Conservation (phyloP, 2,329 filamentous ascomycete species). For the Phaeophleospora eucalypticola region DNA sequence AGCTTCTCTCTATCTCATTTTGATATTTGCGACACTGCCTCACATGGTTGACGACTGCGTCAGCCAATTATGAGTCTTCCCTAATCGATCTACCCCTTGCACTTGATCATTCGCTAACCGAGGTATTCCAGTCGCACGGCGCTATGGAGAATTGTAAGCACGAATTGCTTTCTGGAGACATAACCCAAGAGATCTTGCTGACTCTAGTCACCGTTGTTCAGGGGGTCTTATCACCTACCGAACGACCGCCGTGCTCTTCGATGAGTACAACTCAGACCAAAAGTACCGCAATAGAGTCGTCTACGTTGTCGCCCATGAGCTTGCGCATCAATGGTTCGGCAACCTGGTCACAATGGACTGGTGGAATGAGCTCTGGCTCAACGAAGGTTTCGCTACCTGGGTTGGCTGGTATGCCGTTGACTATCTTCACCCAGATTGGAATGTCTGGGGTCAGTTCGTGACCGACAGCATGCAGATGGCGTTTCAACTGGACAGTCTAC, state of each 20-base stretch:
- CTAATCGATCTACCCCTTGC: background rate
- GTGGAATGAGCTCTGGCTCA: conserved; percentile 74
- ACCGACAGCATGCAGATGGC: conserved; percentile 91
- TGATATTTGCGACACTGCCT: background rate
- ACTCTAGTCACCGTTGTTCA: too few species aligned
- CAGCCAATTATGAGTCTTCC: conserved; percentile 43
- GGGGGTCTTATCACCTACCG: conserved; percentile 89
- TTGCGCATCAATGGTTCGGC: conserved; percentile 95
- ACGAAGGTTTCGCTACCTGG: conserved; percentile 95
- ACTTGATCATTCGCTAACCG: too few species aligned
- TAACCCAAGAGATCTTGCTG: too few species aligned
- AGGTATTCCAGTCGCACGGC: conserved; percentile 55
- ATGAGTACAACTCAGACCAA: conserved; percentile 84
- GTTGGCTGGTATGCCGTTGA: conserved; percentile 93
- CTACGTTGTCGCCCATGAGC: conserved; percentile 96
- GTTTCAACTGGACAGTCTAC: conserved; percentile 82
- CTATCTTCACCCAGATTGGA: conserved; percentile 91
- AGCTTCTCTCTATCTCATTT: conserved; percentile 31
- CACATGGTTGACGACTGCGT: conserved; percentile 1
- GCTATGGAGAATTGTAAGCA: conserved; percentile 98
- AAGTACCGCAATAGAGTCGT: conserved; percentile 90
- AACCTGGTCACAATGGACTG: conserved; percentile 96
- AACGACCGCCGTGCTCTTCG: conserved; percentile 92
- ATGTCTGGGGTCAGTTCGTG: conserved; percentile 96
- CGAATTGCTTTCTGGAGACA: too few species aligned